Conservation (phyloP, 2,329 filamentous ascomycete genomes). For the Myrmaecium sp. region DNA sequence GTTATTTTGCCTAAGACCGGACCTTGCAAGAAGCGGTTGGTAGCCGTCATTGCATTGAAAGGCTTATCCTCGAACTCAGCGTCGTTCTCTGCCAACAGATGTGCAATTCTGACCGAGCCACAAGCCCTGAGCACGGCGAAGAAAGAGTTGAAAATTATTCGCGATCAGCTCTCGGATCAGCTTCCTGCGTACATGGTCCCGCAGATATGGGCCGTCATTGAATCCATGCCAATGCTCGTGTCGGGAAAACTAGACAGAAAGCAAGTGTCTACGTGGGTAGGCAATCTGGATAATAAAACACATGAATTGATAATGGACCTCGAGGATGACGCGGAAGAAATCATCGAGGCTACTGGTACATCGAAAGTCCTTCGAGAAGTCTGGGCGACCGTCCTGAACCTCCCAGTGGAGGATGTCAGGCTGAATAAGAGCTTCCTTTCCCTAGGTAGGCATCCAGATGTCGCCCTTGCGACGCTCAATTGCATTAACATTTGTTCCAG, state of each 20-base stretch:
- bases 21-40: no score
- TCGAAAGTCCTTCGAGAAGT: constrained; percentile 13
- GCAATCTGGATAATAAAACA: constrained; percentile 20
- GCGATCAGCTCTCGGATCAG: not conserved
- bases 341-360: constrained; percentile 6
- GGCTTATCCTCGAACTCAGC: no score
- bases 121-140: constrained; percentile 3
- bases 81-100: no score
- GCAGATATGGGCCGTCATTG: constrained; percentile 19
- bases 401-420: constrained; percentile 13
- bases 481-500: constrained; percentile 10
- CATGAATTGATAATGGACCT: constrained; percentile 24
- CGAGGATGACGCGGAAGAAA: constrained; percentile 12
- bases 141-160: no score
- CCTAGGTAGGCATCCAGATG: not conserved
- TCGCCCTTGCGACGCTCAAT: not conserved
- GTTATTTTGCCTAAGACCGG: no score
- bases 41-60: no score
- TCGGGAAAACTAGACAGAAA: constrained; percentile 17
- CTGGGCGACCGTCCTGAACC: constrained; percentile 27
- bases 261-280: constrained; percentile 26
- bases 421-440: constrained; percentile 7
- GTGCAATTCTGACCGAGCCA: no score
- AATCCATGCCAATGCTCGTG: constrained; percentile 13
- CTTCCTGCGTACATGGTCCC: constrained; percentile 2